These are phyloP conservation scores for Polytrichum commune DNA, from an alignment of 225 moss, liverwort and hornwort species.

Conservation along the genomic window DNA sequence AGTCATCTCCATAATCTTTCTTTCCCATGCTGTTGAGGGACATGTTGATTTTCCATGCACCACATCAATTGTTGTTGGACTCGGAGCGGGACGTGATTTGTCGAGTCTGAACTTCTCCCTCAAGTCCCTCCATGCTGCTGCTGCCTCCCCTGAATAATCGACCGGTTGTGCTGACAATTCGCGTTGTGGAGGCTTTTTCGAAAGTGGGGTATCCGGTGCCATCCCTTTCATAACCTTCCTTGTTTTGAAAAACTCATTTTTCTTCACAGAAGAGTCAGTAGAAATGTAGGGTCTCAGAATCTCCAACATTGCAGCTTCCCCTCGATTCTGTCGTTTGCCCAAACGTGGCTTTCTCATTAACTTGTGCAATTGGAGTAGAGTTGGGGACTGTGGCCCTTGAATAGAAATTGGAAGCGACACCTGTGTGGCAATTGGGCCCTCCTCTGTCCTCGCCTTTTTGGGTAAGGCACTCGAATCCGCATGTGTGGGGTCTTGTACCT, in stretches of 20 bases:
- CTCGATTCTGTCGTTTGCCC: constrained; percentile 22
- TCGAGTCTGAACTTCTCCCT: too few species aligned
- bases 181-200: background rate
- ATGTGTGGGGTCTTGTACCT: background rate
- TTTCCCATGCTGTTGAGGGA: background rate
- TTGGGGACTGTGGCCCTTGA: constrained; percentile 13
- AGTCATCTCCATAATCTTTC: background rate
- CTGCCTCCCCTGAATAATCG: background rate
- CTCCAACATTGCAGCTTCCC: constrained; percentile 8
- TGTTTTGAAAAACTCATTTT: too few species aligned
- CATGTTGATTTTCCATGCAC: too few species aligned
- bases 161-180: background rate
- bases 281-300: background rate
- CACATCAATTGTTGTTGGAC: too few species aligned
- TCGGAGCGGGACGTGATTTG: too few species aligned
- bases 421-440: background rate
- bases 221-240: too few species aligned
- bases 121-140: background rate
- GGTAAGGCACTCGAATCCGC: background rate
- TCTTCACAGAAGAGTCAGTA: background rate
- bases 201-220: too few species aligned
- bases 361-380: constrained; percentile 36
- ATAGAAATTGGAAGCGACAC: constrained; percentile 13
- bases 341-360: constrained; percentile 25
- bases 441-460: constrained; percentile 28